Evolutionary conservation across 495 filamentous ascomycete genomes (phyloP).

Genomic region (Penicillium dipodomyicola): DNA sequence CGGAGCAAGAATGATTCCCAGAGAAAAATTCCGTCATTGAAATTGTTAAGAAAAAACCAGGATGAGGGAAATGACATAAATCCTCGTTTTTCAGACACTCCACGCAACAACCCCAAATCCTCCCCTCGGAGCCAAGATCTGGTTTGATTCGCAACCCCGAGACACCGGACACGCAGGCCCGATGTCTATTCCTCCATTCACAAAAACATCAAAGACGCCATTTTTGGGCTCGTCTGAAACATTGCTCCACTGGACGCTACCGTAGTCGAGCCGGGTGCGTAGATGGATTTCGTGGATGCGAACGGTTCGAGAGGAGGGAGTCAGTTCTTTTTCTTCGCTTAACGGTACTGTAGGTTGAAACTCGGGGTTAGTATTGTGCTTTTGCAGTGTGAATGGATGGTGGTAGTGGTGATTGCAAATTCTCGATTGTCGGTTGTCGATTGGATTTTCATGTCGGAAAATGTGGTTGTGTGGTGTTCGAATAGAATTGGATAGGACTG

Average conservation of each 20-base stretch:
- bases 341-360: constrained; percentile 48
- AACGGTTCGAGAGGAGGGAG: constrained; percentile 34
- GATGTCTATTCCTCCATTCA: constrained; percentile 9
- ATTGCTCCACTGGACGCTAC: constrained; percentile 24
- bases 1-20: constrained; percentile 16
- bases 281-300: constrained; percentile 35
- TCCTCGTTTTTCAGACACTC: constrained; percentile 32
- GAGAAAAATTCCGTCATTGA: constrained; percentile 39
- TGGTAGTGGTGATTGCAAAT: not conserved
- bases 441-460: not conserved
- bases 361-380: constrained; percentile 14
- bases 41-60: constrained; percentile 35
- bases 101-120: constrained; percentile 30
- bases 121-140: constrained; percentile 19
- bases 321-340: constrained; percentile 38
- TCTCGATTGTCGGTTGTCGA: not conserved
- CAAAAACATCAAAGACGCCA: constrained; percentile 16
- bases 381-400: constrained; percentile 2
- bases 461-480: constrained; percentile 1
- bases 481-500: not conserved
- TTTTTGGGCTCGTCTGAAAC: constrained; percentile 18
- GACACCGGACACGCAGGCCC: constrained; percentile 20
- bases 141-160: constrained; percentile 21
- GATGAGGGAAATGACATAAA: constrained; percentile 31
- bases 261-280: constrained; percentile 24